A percentile compares a stretch with the other conserved stretches of the same genome.
These are phyloP conservation scores for Musa balbisiana DNA, from an alignment of 202 grass and related monocot genomes.

Conservation along the genomic window DNA sequence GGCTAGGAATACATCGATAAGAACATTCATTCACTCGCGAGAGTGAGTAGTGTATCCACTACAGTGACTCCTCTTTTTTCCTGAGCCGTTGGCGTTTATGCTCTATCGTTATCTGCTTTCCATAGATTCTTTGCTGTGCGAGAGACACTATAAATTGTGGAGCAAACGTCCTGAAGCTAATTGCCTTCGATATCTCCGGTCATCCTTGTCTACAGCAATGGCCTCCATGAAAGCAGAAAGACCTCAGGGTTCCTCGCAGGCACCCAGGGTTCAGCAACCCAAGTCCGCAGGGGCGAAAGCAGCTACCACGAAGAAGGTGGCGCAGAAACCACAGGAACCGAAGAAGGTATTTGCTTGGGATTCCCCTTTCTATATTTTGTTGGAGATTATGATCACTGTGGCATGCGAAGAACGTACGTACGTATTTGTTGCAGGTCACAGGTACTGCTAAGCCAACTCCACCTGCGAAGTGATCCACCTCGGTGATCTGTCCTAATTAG, in stretches of 20 bases:
- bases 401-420: too few relatives aligned
- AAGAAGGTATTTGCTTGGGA: constrained; percentile 13
- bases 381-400: background rate
- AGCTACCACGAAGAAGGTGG: constrained; percentile 20
- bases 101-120: too few relatives aligned
- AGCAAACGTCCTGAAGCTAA: background rate
- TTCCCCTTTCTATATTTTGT: background rate
- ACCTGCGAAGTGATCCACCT: background rate
- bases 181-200: too few relatives aligned
- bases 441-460: background rate
- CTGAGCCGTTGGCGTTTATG: too few relatives aligned
- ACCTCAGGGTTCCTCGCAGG: background rate
- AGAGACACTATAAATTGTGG: background rate
- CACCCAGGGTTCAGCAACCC: constrained; percentile 12
- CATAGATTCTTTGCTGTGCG: too few relatives aligned
- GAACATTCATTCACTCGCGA: too few relatives aligned
- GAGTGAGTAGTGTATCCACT: too few relatives aligned
- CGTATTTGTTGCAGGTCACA: background rate
- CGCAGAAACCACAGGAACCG: constrained; percentile 27
- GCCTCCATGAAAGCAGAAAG: constrained; percentile 31
- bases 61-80: too few relatives aligned
- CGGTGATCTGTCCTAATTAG: too few relatives aligned
- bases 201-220: background rate
- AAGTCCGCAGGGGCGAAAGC: constrained; percentile 19
- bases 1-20: too few relatives aligned